Percentiles rank a stretch among this genome's conserved stretches.
Evolutionary conservation across 805 yeast species (phyloP).

Genomic region (Candida xyloterini): DNA sequence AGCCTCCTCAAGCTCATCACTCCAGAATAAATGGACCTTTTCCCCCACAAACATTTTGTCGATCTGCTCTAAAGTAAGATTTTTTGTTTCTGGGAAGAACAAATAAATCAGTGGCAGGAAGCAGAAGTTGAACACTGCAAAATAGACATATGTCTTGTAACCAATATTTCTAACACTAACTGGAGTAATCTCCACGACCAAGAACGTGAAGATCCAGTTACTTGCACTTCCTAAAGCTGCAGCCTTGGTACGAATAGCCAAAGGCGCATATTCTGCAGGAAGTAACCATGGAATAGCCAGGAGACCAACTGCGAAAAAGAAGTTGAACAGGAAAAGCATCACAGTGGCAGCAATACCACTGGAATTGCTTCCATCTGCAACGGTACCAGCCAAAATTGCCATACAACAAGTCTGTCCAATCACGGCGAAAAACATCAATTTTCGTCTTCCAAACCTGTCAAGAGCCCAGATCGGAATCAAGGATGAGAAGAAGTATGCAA

Average conservation of each 20-base stretch:
- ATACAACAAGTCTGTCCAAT: constrained; percentile 60
- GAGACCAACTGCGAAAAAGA: constrained; percentile 71
- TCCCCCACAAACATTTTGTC: constrained; percentile 48
- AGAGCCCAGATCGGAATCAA: constrained; percentile 50
- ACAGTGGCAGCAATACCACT: constrained; percentile 50
- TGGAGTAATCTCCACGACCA: constrained; percentile 66
- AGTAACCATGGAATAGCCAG: constrained; percentile 52
- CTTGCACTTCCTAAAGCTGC: constrained; percentile 65
- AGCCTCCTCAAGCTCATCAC: constrained; percentile 9
- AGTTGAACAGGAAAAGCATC: constrained; percentile 57
- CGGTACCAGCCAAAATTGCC: constrained; percentile 51
- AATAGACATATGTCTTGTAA: constrained; percentile 47
- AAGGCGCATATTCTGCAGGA: constrained; percentile 57
- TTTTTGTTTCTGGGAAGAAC: constrained; percentile 65
- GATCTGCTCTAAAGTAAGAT: constrained; percentile 64
- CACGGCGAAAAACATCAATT: constrained; percentile 58
- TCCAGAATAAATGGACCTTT: constrained; percentile 17
- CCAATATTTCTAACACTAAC: constrained; percentile 47
- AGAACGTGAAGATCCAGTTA: constrained; percentile 73
- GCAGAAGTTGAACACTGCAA: constrained; percentile 52
- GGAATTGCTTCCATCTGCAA: constrained; percentile 40
- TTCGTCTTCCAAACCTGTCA: constrained; percentile 65
- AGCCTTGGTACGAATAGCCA: constrained; percentile 66
- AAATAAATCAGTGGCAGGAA: constrained; percentile 56
- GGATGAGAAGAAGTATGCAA: constrained; percentile 48